phyloP scores from a whole-genome alignment of 116 monocot genomes.

The Phalaenopsis hybrid region DNA sequence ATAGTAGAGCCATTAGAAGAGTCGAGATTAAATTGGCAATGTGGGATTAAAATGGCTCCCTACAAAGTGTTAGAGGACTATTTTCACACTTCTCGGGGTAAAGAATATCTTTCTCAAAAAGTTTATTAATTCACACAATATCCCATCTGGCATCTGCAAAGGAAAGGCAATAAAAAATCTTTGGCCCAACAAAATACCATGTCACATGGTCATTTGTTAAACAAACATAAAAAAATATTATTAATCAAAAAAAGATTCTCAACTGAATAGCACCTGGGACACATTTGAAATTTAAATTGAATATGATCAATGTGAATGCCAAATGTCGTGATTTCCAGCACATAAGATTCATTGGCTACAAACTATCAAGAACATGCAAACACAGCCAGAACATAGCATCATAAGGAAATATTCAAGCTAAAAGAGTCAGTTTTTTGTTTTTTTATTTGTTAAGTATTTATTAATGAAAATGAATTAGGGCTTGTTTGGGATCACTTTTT shows the following conservation, averaged over 20 bases:
- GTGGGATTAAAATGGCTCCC: too few relatives aligned
- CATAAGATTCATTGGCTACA: not conserved
- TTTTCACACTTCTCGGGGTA: too few relatives aligned
- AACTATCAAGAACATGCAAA: not conserved
- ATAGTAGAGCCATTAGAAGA: too few relatives aligned
- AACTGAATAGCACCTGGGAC: not conserved
- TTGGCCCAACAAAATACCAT: not conserved
- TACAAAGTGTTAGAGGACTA: too few relatives aligned
- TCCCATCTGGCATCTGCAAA: too few relatives aligned
- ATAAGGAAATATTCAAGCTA: not conserved
- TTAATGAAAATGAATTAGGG: not conserved
- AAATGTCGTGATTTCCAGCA: not conserved
- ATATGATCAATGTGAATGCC: not conserved
- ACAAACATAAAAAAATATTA: not conserved
- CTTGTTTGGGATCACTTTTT: too few relatives aligned
- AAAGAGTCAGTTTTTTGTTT: not conserved
- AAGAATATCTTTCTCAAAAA: too few relatives aligned
- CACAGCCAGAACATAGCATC: not conserved
- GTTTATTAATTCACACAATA: too few relatives aligned
- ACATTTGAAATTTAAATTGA: not conserved
- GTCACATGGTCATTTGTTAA: not conserved
- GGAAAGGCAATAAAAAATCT: not conserved
- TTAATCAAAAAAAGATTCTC: not conserved
- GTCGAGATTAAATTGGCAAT: too few relatives aligned
- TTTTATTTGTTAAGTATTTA: not conserved